phyloP scores from a whole-genome alignment of 192 early-diverging fungal species.

The Coemansia sp. region DNA sequence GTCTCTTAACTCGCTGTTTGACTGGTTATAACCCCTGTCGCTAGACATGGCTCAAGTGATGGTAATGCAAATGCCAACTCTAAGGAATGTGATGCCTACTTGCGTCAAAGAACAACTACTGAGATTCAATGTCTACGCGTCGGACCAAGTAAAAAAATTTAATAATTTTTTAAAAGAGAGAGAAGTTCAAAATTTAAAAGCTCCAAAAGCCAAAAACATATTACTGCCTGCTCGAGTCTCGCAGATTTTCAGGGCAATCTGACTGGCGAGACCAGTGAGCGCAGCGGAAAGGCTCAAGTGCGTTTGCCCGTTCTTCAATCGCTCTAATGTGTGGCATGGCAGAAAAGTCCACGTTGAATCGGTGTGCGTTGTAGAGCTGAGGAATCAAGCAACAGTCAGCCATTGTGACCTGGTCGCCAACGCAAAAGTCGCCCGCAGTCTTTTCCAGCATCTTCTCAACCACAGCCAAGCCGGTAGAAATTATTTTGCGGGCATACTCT shows the following conservation, averaged over 20 bases:
- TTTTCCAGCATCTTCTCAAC: slow-evolving; percentile 65
- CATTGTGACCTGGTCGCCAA: slow-evolving; percentile 77
- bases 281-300: slow-evolving; percentile 63
- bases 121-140: neutral
- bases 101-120: neutral
- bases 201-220: too few species aligned
- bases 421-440: slow-evolving; percentile 69
- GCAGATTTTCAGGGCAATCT: slow-evolving; percentile 62
- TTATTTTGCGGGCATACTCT: slow-evolving; percentile 48
- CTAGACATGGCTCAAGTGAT: too few species aligned
- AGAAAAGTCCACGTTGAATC: slow-evolving; percentile 73
- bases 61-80: too few species aligned
- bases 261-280: slow-evolving; percentile 63
- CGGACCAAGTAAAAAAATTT: neutral
- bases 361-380: slow-evolving; percentile 72
- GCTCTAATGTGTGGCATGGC: slow-evolving; percentile 65
- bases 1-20: neutral
- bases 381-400: slow-evolving; percentile 81
- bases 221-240: neutral
- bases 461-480: slow-evolving; percentile 61
- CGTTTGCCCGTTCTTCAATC: slow-evolving; percentile 55
- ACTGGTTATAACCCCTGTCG: too few species aligned
- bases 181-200: neutral
- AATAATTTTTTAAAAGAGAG: neutral
- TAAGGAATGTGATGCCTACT: too few species aligned